Evolutionary conservation across 345 rosid species (phyloP).

Genomic region (Xanthoceras sorbifolium): DNA sequence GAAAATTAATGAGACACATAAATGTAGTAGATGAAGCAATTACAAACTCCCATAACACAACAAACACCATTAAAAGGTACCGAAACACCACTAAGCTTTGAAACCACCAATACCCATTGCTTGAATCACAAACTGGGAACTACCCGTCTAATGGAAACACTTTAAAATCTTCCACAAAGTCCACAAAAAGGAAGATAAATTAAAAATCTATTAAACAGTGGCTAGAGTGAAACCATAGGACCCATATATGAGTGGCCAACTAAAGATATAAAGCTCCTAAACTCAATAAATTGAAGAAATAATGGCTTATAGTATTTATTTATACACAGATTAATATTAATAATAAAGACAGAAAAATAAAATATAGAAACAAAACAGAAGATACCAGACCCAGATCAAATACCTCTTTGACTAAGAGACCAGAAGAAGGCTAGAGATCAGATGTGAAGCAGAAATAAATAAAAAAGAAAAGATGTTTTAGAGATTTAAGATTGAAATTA

Average conservation of each 20-base stretch:
- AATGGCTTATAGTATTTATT: background rate
- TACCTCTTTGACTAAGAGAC: conserved; percentile 41
- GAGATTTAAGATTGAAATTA: conserved; percentile 27
- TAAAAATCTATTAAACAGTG: conserved; percentile 41
- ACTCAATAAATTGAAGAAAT: background rate
- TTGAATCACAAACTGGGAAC: conserved; percentile 23
- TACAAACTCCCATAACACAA: conserved; percentile 1
- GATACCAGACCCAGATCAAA: conserved; percentile 32
- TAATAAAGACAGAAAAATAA: background rate
- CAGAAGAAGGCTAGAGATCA: conserved; percentile 19
- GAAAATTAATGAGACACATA: background rate
- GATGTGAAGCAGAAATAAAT: conserved; percentile 27
- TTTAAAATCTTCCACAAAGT: conserved; percentile 10
- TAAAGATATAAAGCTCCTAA: conserved; percentile 3
- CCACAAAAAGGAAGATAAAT: background rate
- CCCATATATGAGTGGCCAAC: conserved; percentile 14
- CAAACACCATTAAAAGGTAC: background rate
- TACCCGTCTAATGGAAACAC: conserved; percentile 9
- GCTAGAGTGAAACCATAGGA: background rate
- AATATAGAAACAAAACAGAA: conserved; percentile 11
- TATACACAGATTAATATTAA: background rate
- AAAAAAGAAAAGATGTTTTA: conserved; percentile 29
- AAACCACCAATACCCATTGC: conserved; percentile 24
- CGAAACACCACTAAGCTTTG: conserved; percentile 10
- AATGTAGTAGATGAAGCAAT: conserved; percentile 6